phyloP scores from a whole-genome alignment of 768 basidiomycete species.

The Erythrobasidium yunnanense region DNA sequence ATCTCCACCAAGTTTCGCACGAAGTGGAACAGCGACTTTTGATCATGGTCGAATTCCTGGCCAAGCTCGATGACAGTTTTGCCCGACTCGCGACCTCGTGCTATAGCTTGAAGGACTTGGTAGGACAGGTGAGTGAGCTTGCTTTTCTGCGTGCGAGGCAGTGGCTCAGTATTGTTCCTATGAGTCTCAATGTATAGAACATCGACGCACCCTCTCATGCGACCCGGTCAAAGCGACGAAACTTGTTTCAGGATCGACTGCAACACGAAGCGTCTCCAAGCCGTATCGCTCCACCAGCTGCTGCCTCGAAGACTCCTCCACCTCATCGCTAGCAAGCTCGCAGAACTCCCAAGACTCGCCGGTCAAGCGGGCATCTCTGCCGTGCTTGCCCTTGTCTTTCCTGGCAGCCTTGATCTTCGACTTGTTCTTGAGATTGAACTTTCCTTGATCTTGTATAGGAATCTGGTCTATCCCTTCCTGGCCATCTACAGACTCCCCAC shows the following conservation, averaged over 20 bases:
- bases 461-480: neutral
- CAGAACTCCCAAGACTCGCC: conserved; percentile 28
- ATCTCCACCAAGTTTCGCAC: conserved; percentile 64
- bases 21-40: conserved; percentile 80
- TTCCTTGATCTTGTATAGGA: neutral
- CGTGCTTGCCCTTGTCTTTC: neutral
- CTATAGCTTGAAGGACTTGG: conserved; percentile 67
- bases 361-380: conserved; percentile 2
- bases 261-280: conserved; percentile 50
- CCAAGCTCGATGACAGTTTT: conserved; percentile 68
- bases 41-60: conserved; percentile 67
- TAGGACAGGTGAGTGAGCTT: conserved; percentile 79
- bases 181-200: no score
- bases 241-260: conserved; percentile 60
- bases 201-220: conserved; percentile 58
- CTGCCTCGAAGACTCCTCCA: neutral
- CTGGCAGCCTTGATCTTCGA: conserved; percentile 12
- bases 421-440: conserved; percentile 15
- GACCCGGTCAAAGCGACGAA: conserved; percentile 74
- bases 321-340: conserved; percentile 16
- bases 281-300: conserved; percentile 27
- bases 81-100: conserved; percentile 66
- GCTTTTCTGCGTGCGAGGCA: conserved; percentile 48
- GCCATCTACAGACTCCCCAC: no score
- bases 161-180: no score